phyloP scores from a whole-genome alignment of 2,329 filamentous ascomycete species.

The Pseudogymnoascus sp. region DNA sequence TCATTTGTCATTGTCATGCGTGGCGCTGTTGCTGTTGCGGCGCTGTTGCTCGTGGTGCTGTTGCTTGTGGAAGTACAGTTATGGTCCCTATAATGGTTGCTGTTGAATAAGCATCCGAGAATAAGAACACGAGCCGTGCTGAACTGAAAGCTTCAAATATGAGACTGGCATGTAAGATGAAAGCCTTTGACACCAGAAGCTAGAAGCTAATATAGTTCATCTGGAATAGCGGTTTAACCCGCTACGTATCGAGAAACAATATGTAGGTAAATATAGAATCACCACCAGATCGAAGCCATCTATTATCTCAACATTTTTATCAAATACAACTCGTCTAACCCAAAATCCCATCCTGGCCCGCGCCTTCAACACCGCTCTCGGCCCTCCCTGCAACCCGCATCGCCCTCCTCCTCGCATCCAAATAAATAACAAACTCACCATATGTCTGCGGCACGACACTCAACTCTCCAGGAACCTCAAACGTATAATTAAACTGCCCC shows the following conservation, averaged over 20 bases:
- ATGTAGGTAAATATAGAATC: neutral
- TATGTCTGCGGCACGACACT: conserved; percentile 51
- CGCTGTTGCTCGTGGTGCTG: too few species aligned
- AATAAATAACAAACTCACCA: conserved; percentile 31
- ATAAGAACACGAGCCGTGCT: too few species aligned
- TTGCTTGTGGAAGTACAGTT: neutral
- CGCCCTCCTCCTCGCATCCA: conserved; percentile 32
- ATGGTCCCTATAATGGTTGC: too few species aligned
- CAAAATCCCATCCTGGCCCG: neutral
- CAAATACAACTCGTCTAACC: neutral
- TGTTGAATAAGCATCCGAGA: too few species aligned
- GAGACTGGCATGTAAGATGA: too few species aligned
- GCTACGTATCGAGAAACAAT: neutral
- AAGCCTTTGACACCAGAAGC: too few species aligned
- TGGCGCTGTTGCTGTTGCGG: neutral
- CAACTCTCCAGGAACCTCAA: conserved; percentile 56
- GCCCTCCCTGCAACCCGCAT: conserved; percentile 11
- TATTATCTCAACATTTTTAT: neutral
- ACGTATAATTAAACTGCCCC: conserved; percentile 67
- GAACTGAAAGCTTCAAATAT: too few species aligned
- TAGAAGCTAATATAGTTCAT: neutral
- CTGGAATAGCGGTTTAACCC: neutral
- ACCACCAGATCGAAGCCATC: neutral
- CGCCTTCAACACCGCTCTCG: conserved; percentile 10
- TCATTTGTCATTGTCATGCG: neutral